Evolutionary conservation across 495 filamentous ascomycete species (phyloP).

Genomic region (Hypoxylon subgilvum): DNA sequence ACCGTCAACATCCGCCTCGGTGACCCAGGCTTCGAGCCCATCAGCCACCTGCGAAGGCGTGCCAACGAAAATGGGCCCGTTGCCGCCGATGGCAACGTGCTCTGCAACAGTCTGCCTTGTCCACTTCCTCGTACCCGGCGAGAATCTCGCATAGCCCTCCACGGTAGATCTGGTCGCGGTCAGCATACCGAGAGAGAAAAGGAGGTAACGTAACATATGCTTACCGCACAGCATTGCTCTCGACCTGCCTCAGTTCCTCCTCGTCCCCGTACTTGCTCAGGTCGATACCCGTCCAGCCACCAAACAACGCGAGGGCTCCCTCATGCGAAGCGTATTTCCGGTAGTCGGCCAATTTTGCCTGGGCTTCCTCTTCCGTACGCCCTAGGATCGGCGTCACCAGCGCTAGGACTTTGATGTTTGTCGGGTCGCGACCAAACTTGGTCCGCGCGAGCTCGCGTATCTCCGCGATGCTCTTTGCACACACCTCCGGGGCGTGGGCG

Average conservation of each 20-base stretch:
- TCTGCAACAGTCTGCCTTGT: constrained; percentile 66
- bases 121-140: constrained; percentile 60
- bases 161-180: constrained; percentile 43
- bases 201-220: constrained; percentile 24
- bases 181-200: background rate
- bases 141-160: constrained; percentile 48
- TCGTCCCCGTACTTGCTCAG: constrained; percentile 59
- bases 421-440: constrained; percentile 54
- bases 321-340: constrained; percentile 61
- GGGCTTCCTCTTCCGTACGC: constrained; percentile 60
- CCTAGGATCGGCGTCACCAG: constrained; percentile 56
- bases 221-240: constrained; percentile 67
- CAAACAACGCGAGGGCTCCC: constrained; percentile 64
- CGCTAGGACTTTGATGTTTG: constrained; percentile 60
- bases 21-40: constrained; percentile 61
- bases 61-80: constrained; percentile 59
- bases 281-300: constrained; percentile 68
- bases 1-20: constrained; percentile 65
- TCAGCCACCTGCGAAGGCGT: constrained; percentile 62
- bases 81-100: constrained; percentile 64
- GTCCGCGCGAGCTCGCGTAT: constrained; percentile 53
- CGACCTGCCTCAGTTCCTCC: constrained; percentile 64
- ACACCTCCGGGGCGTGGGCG: constrained; percentile 54
- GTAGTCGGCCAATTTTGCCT: constrained; percentile 56
- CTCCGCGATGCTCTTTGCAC: constrained; percentile 56